phyloP scores from a whole-genome alignment of 441 rosid genomes.

The Theobroma grandiflorum region DNA sequence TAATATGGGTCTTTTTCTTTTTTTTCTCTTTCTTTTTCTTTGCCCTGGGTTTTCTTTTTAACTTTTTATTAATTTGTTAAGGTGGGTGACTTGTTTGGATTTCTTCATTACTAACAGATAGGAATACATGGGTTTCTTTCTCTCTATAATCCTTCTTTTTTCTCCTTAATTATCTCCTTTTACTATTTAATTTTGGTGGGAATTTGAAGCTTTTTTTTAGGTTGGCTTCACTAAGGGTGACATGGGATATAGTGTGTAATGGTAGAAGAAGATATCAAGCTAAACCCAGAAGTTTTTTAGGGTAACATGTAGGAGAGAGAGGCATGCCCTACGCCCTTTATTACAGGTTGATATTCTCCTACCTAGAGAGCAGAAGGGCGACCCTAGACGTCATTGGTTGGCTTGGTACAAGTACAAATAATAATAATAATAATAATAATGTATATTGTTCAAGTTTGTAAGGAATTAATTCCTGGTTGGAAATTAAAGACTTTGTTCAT shows the following conservation, averaged over 20 bases:
- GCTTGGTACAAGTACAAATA: constrained; percentile 30
- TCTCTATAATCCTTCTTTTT: constrained; percentile 26
- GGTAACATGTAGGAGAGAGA: constrained; percentile 30
- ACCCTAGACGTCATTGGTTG: constrained; percentile 30
- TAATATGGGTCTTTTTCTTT: constrained; percentile 34
- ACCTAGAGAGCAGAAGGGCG: constrained; percentile 9
- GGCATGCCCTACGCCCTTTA: constrained; percentile 20
- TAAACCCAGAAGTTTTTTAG: constrained; percentile 26
- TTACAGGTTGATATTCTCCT: constrained; percentile 27
- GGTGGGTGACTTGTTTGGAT: constrained; percentile 62
- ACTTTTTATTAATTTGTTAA: constrained; percentile 39
- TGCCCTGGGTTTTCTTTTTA: constrained; percentile 17
- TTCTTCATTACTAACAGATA: constrained; percentile 63
- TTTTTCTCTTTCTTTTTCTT: constrained; percentile 26
- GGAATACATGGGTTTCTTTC: constrained; percentile 47
- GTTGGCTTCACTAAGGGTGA: constrained; percentile 47
- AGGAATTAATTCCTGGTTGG: constrained; percentile 37
- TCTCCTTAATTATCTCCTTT: constrained; percentile 13
- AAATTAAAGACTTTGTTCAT: constrained; percentile 19
- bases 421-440: no score
- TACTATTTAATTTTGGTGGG: constrained; percentile 32
- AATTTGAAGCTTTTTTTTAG: constrained; percentile 54
- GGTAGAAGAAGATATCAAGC: constrained; percentile 33
- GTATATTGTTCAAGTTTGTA: constrained; percentile 40
- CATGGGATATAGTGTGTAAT: constrained; percentile 27